These are phyloP conservation scores for Scedosporium boydii DNA, from an alignment of 2,329 filamentous ascomycete species.

Conservation along the genomic window DNA sequence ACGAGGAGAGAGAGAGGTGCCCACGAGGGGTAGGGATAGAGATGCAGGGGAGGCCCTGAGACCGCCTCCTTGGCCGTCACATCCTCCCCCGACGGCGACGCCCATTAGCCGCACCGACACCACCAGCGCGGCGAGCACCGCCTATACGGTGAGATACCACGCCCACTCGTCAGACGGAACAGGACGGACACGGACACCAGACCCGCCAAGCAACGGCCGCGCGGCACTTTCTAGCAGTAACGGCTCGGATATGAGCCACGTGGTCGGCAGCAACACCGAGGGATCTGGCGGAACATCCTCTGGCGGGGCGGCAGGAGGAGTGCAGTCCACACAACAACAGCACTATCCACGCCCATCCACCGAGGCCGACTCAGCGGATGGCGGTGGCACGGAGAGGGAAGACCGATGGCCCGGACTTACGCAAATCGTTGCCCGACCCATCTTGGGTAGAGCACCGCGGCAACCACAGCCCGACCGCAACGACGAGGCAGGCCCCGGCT, in stretches of 20 bases:
- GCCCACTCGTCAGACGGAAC: constrained; percentile 40
- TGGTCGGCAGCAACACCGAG: not conserved
- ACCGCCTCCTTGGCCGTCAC: constrained; percentile 43
- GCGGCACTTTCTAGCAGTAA: not conserved
- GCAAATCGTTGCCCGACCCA: not conserved
- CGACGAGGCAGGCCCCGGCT: not conserved
- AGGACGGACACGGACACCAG: constrained; percentile 35
- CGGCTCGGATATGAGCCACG: not conserved
- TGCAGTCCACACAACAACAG: not conserved
- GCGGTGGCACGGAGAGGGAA: not conserved
- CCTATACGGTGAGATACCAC: constrained; percentile 54
- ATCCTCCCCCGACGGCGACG: constrained; percentile 45
- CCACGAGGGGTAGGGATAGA: not conserved
- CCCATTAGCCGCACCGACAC: constrained; percentile 54
- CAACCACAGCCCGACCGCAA: not conserved
- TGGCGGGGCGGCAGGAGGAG: not conserved
- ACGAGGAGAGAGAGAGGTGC: not conserved
- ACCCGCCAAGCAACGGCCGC: constrained; percentile 14
- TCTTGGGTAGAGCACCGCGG: not conserved
- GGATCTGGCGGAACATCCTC: not conserved
- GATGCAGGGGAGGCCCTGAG: constrained; percentile 20
- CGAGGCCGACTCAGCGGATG: constrained; percentile 4
- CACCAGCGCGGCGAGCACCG: constrained; percentile 53
- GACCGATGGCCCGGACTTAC: not conserved
- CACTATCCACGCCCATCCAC: not conserved